Base-by-base conservation (phyloP, 352 stramenopile genomes). In the Phytophthora citricola region DNA sequence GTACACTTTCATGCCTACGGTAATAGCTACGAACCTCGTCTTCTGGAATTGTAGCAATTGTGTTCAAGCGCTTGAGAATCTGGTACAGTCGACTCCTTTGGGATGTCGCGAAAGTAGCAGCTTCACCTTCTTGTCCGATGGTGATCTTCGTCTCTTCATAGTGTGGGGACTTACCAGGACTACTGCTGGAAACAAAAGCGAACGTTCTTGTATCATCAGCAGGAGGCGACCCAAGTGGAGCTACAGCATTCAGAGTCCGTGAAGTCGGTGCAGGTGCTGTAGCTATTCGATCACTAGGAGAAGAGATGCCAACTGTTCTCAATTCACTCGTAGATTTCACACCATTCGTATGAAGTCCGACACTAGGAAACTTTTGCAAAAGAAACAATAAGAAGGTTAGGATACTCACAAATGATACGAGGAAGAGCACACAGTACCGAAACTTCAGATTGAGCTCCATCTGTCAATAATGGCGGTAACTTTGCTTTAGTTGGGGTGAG, bases 11-110 rank as follows among this genome's bases (percentile, higher is more conserved):
- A 52, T 14, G 22, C 2, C 10, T 52, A 20, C 17, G 17, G 17
- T 20, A 0, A 4, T 27, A 45, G 9, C 36, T 43, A 52, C 71
- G 27, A 50, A 89, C 82, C 54, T 93, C 75, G 38, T 91, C 78
- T 62, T 93, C 85, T 44, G 66, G 63, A 36, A 93, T 63, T 1
- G 58, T 29, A 9, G 85, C 57, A n/a, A 87, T 48, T 0, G 71
- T 59, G 41, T 71, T 86, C 47, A 93, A 57, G 4, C 73, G 78
- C 44, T 90, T 86, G 31, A 93, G 71, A 43, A 86, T 82, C 48
- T 87, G 75, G 62, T 93, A 93, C 36, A 93, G 52, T 11, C 75
- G 77, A 43, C 79, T 76, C 26, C 79, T 72, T 29, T 90, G 75
- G 0, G 85, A 93, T 43, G 85, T 53, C 0, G 75, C 73, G 15